Evolutionary conservation across 2,329 filamentous ascomycete genomes (phyloP), one percentile per base, ranked within the genome.

Genomic region (Aspergillus costaricaensis): DNA sequence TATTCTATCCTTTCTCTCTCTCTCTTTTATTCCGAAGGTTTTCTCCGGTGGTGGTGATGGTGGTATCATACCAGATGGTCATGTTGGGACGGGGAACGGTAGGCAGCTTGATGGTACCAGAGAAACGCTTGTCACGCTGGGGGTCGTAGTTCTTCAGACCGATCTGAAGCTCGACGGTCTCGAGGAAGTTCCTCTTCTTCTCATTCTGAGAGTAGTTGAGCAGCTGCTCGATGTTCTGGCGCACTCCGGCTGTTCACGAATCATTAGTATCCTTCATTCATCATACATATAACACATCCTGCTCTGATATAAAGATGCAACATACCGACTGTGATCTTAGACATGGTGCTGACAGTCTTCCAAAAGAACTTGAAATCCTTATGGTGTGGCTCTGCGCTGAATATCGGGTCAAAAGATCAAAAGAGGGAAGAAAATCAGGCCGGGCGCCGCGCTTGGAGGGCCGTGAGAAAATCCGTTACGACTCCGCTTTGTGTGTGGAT

Each of bases 41-140:
- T 12, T 47, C 27, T 25, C 23, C 23, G 23, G 25, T 25, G 23
- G 23, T 25, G 25, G 36, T 43, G 49, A 6, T 5, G 49, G 60
- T 61, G 52, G 53, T 19, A 68, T 78, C 82, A 68, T 81, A 87
- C 85, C 90, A 96, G 85, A 96, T 88, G 83, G 80, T 82, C 91
- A 96, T 95, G 85, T 88, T 88, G 79, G 92, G 95, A 79, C 92
- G 92, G 74, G 93, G 95, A 73, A 98, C 86, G 76, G 88, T 86
- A 72, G 94, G 93, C 76, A 98, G 91, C 85, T 90, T 92, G 86
- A 99, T 91, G 82, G 95, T 98, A 83, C 95, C 95, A 61, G 91
- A 96, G 94, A 99, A 99, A 96, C 94, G 94, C 94, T 99, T 99
- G 86, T 99, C 95, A 92, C 95, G 94, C 90, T 98, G 87, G 79